These are phyloP conservation scores for Xylariomycetidae sp. DNA, from an alignment of 2,329 filamentous ascomycete genomes.

Conservation along the genomic window DNA sequence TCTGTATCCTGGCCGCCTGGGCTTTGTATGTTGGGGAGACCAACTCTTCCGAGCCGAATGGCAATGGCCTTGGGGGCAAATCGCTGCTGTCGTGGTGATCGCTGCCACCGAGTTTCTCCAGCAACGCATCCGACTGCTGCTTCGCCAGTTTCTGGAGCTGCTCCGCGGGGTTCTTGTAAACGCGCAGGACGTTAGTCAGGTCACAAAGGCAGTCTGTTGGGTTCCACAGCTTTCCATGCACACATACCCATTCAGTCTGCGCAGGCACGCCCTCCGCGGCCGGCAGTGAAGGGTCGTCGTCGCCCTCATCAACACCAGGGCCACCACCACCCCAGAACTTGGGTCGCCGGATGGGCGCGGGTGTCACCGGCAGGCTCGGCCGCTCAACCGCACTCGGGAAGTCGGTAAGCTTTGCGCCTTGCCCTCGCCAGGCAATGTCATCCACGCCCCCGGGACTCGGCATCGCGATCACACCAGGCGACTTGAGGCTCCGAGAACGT, in stretches of 20 bases:
- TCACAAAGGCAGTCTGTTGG: slow-evolving; percentile 49
- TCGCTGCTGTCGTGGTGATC: slow-evolving; percentile 29
- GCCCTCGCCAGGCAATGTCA: slow-evolving; percentile 20
- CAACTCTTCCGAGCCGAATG: slow-evolving; percentile 46
- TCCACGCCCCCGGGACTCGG: slow-evolving; percentile 28
- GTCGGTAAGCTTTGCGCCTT: slow-evolving; percentile 68
- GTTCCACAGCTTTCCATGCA: slow-evolving; percentile 44
- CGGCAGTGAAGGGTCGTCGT: slow-evolving; percentile 56
- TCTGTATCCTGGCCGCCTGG: slow-evolving; percentile 31
- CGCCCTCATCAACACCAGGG: slow-evolving; percentile 38
- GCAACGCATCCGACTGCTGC: slow-evolving; percentile 58
- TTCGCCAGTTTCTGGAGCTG: slow-evolving; percentile 65
- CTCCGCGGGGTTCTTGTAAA: slow-evolving; percentile 59
- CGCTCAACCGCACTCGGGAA: slow-evolving; percentile 79
- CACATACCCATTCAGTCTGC: slow-evolving; percentile 93
- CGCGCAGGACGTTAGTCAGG: slow-evolving; percentile 46
- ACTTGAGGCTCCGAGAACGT: slow-evolving; percentile 29
- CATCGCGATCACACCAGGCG: slow-evolving; percentile 19
- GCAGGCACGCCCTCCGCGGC: slow-evolving; percentile 75
- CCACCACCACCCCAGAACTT: slow-evolving; percentile 57
- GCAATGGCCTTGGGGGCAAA: slow-evolving; percentile 44
- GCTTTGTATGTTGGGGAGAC: slow-evolving; percentile 39
- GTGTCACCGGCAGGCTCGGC: slow-evolving; percentile 85
- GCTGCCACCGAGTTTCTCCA: slow-evolving; percentile 42
- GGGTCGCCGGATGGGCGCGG: slow-evolving; percentile 66